Evolutionary conservation across 768 basidiomycete genomes (phyloP), one percentile per base, ranked within the genome.

Genomic region (Agrocybe pediades): DNA sequence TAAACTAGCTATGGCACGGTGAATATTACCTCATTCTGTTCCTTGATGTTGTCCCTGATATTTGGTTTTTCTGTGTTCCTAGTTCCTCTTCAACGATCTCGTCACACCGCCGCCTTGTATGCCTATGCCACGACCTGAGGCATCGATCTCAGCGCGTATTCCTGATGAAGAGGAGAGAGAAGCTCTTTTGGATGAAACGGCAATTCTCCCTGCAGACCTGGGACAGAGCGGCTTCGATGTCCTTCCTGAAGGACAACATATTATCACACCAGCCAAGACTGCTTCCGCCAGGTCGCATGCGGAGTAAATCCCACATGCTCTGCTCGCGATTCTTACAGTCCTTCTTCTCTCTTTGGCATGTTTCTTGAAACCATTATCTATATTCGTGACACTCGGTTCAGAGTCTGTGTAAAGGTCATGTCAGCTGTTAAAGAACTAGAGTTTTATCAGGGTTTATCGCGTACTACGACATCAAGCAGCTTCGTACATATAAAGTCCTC

Each of bases 21-120:
- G 58, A 67, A 76, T 71, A 49, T 25, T 46, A 39, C 39, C 45
- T 50, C 42, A 45, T 54, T 33, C 46, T 36, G 36, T 41, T 46
- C 44, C 40, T 51, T 41, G 50, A 24, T 27, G 41, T 39, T 47
- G 39, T 43, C 46, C 29, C 50, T 59, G 45, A 58, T 49, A 15
- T 42, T 49, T 49, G 44, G 29, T 16, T 46, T 51, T 49, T 48
- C 61, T 49, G 43, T 50, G 21, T 53, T 49, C 55, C 46, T 53
- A 91, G 81, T 95, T 96, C 79, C 75, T 94, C 39, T 98, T 95
- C 77, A 97, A 97, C 73, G 86, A 88, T 63, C 79, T 97, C 25
- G 79, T 96, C 51, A 70, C 72, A 23, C 67, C 73, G 9, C 90
- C 92, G 7, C 74, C 84, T 3, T 80, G 81, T 65, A 78, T 92